Percentiles rank a stretch among this genome's conserved stretches.
phyloP scores from a whole-genome alignment of 345 rosid genomes.

The Gossypium herbaceum region DNA sequence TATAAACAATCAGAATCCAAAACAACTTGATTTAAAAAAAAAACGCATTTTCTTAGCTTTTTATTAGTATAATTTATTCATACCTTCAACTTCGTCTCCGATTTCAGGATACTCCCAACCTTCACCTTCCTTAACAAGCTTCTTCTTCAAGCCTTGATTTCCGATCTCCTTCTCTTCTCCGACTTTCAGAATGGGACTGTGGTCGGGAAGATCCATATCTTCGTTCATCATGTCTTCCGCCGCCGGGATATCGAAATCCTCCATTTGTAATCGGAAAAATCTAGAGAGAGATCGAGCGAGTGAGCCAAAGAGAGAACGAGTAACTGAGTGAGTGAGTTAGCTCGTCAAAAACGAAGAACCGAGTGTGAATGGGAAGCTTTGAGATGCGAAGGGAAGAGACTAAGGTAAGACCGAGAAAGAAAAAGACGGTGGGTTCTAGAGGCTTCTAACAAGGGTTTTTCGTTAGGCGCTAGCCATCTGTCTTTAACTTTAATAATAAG shows the following conservation, averaged over 20 bases:
- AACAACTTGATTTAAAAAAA: too few relatives aligned
- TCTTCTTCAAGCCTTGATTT: conserved; percentile 70
- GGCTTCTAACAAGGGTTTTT: conserved; percentile 27
- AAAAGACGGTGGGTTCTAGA: conserved; percentile 33
- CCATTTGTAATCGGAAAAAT: conserved; percentile 30
- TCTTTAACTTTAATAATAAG: too few relatives aligned
- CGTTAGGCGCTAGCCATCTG: too few relatives aligned
- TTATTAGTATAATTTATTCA: not conserved
- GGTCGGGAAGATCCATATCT: conserved; percentile 45
- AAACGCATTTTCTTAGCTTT: not conserved
- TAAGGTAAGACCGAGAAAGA: too few relatives aligned
- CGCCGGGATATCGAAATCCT: conserved; percentile 55
- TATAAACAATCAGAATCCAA: not conserved
- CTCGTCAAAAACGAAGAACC: not conserved
- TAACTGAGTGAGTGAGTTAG: not conserved
- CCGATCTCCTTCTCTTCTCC: conserved; percentile 85
- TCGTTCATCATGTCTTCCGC: conserved; percentile 45
- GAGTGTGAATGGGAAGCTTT: not conserved
- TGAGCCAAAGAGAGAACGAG: too few relatives aligned
- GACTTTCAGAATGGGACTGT: conserved; percentile 33
- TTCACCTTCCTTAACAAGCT: conserved; percentile 69
- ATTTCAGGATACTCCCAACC: not conserved
- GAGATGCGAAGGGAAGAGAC: too few relatives aligned
- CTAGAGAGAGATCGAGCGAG: not conserved
- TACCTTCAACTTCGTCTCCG: conserved; percentile 32